These are phyloP conservation scores for Datisca glomerata DNA, from an alignment of 306 rosid genomes.

Conservation along the genomic window DNA sequence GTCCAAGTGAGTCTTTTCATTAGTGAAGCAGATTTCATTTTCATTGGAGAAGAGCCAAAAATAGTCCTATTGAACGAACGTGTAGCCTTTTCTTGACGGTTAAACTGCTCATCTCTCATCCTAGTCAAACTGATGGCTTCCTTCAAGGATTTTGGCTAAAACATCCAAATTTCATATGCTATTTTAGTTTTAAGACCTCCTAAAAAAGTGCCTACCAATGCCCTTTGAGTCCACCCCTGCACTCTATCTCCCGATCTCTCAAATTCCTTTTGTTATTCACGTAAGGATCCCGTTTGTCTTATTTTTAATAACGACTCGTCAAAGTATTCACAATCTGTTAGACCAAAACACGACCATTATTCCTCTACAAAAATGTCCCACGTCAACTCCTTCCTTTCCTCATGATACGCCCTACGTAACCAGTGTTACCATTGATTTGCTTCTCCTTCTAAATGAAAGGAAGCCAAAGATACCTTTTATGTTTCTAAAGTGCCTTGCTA, in stretches of 20 bases:
- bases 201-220: background rate
- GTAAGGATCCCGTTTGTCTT: background rate
- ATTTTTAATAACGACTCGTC: background rate
- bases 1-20: background rate
- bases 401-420: background rate
- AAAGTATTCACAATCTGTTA: background rate
- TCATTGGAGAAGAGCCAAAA: background rate
- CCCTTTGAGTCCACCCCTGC: slow-evolving; percentile 1
- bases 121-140: slow-evolving; percentile 4
- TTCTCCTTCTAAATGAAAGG: slow-evolving; percentile 1
- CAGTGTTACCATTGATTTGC: slow-evolving; percentile 3
- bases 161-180: background rate
- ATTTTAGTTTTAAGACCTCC: background rate
- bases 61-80: background rate
- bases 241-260: background rate
- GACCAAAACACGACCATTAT: no score
- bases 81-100: background rate
- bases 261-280: background rate
- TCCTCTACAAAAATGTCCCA: no score
- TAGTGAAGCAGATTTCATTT: background rate
- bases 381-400: background rate
- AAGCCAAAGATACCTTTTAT: background rate
- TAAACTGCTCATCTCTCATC: slow-evolving; percentile 1
- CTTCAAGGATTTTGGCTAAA: background rate
- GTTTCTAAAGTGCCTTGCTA: background rate